A percentile compares a stretch with the other conserved stretches of the same genome.
These are phyloP conservation scores for Canavalia ensiformis DNA, from an alignment of 306 rosid species.

Conservation along the genomic window DNA sequence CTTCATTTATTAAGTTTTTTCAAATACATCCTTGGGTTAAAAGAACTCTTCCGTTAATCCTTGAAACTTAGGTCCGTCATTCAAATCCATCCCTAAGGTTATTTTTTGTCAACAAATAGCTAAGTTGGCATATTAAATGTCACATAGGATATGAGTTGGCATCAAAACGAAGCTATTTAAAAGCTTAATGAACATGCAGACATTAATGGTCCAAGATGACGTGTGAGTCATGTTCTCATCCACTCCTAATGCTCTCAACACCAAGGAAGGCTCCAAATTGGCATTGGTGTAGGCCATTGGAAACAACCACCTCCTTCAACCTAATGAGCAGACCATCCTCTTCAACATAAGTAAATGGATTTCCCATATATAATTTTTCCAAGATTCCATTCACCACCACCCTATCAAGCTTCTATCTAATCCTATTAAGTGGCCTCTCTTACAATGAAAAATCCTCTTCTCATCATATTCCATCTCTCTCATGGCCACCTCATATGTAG, in stretches of 20 bases:
- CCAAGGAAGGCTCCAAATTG: slow-evolving; percentile 95
- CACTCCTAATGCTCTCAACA: slow-evolving; percentile 94
- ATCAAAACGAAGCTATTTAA: too few species aligned
- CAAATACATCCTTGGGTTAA: too few species aligned
- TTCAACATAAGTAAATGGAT: slow-evolving; percentile 84
- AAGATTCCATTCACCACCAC: slow-evolving; percentile 93
- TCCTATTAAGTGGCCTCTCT: slow-evolving; percentile 72
- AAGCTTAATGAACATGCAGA: too few species aligned
- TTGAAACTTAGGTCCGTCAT: too few species aligned
- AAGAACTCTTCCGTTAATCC: too few species aligned
- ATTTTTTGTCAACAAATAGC: too few species aligned
- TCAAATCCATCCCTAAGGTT: too few species aligned
- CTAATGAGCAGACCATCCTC: slow-evolving; percentile 98
- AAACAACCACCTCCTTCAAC: slow-evolving; percentile 95
- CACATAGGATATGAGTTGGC: too few species aligned
- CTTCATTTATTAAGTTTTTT: too few species aligned
- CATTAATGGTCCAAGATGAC: too few species aligned
- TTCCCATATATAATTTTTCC: slow-evolving; percentile 82
- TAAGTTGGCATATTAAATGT: too few species aligned
- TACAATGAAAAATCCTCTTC: slow-evolving; percentile 67
- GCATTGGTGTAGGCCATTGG: slow-evolving; percentile 98
- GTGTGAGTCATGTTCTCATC: slow-evolving; percentile 99
- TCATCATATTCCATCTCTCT: slow-evolving; percentile 89
- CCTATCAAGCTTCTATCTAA: slow-evolving; percentile 72
- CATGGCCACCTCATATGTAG: slow-evolving; percentile 83